Percentiles rank a stretch among this genome's conserved stretches.
Evolutionary conservation across 805 yeast species (phyloP).

Genomic region (Kurtzmaniella cleridarum): DNA sequence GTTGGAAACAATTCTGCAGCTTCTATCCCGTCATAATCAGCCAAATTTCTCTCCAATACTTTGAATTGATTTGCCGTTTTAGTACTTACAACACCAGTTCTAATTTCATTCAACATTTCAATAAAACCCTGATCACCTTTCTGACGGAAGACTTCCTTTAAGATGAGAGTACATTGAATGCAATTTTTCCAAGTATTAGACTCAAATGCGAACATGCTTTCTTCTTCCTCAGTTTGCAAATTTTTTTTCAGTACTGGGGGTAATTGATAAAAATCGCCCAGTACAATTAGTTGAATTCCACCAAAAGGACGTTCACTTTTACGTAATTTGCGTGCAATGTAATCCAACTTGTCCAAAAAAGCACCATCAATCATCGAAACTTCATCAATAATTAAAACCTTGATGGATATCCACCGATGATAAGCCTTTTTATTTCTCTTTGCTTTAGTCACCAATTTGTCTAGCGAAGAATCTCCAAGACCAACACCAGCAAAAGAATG

Average conservation of each 20-base stretch:
- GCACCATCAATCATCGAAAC: slow-evolving; percentile 75
- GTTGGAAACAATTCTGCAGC: slow-evolving; percentile 92
- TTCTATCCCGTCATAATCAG: slow-evolving; percentile 50
- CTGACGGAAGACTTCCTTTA: slow-evolving; percentile 69
- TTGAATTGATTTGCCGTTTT: slow-evolving; percentile 46
- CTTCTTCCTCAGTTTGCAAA: slow-evolving; percentile 10
- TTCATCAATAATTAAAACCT: slow-evolving; percentile 70
- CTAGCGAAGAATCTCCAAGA: slow-evolving; percentile 51
- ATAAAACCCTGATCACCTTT: slow-evolving; percentile 66
- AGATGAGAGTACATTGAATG: slow-evolving; percentile 51
- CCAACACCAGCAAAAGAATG: slow-evolving; percentile 88
- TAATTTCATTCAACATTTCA: slow-evolving; percentile 69
- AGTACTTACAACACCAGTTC: slow-evolving; percentile 54
- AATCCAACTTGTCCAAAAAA: slow-evolving; percentile 58
- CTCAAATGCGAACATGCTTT: slow-evolving; percentile 58
- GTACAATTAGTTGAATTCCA: slow-evolving; percentile 68
- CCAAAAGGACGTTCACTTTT: slow-evolving; percentile 58
- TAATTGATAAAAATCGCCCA: slow-evolving; percentile 79
- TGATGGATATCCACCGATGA: slow-evolving; percentile 50
- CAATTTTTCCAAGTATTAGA: slow-evolving; percentile 55
- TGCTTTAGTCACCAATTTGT: slow-evolving; percentile 45
- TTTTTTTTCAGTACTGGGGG: slow-evolving; percentile 57
- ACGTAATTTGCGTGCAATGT: slow-evolving; percentile 50
- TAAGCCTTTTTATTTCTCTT: slow-evolving; percentile 45
- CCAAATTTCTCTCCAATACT: slow-evolving; percentile 46